phyloP scores from a whole-genome alignment of 768 basidiomycete genomes.

The Psilocybe subaeruginosa region DNA sequence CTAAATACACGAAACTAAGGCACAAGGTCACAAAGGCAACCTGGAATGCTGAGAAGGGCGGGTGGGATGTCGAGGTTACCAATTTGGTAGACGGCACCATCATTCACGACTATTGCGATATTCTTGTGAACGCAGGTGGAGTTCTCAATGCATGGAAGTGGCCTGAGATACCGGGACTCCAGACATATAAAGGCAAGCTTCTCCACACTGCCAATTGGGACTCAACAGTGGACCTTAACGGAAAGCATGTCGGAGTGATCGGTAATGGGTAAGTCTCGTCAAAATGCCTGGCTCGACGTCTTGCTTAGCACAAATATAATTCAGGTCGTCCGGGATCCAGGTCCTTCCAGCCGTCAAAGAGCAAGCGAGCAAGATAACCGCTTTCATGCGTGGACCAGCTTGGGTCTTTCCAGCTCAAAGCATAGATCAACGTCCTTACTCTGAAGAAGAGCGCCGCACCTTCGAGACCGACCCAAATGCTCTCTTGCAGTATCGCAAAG shows the following conservation, averaged over 20 bases:
- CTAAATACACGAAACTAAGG: conserved; percentile 30
- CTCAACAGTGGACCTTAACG: conserved; percentile 15
- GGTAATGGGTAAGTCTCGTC: conserved; percentile 21
- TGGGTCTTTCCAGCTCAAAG: conserved; percentile 33
- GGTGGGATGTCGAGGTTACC: conserved; percentile 31
- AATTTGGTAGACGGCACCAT: conserved; percentile 19
- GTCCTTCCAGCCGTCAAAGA: conserved; percentile 34
- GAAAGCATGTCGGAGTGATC: conserved; percentile 21
- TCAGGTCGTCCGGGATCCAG: conserved; percentile 36
- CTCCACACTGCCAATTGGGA: conserved; percentile 26
- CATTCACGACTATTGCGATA: conserved; percentile 28
- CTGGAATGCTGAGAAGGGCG: conserved; percentile 29
- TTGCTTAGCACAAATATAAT: not conserved
- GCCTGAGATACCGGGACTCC: conserved; percentile 29
- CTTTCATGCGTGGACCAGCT: conserved; percentile 33
- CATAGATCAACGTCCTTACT: conserved; percentile 29
- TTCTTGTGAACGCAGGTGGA: conserved; percentile 36
- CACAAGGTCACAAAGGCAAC: conserved; percentile 29
- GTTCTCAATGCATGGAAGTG: conserved; percentile 41
- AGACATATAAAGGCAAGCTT: conserved; percentile 19
- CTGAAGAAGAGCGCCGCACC: conserved; percentile 40
- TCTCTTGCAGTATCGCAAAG: conserved; percentile 43
- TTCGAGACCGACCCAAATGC: conserved; percentile 41
- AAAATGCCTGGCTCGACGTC: conserved; percentile 19
- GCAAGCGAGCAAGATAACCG: conserved; percentile 35